These are phyloP conservation scores for Daldinia concentrica DNA, from an alignment of 495 filamentous ascomycete species.

Conservation along the genomic window DNA sequence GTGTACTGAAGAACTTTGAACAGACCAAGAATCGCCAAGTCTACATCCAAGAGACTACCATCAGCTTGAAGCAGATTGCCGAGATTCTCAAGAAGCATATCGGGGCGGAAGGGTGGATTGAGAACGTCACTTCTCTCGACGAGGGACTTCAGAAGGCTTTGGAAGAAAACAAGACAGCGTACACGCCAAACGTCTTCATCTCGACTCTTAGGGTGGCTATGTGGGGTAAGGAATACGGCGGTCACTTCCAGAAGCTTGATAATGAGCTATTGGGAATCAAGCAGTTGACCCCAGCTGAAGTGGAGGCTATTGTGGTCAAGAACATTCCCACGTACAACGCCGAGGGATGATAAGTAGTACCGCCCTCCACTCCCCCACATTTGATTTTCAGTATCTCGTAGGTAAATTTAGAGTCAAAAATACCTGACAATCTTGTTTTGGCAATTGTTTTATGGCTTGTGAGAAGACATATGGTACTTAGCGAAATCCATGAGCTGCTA, in stretches of 20 bases:
- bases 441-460: no score
- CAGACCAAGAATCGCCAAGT: conserved; percentile 61
- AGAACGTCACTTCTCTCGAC: conserved; percentile 48
- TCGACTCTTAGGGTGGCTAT: conserved; percentile 43
- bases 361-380: no score
- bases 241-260: conserved; percentile 36
- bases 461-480: no score
- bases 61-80: conserved; percentile 57
- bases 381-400: no score
- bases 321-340: conserved; percentile 4
- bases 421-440: no score
- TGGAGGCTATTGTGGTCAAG: conserved; percentile 22
- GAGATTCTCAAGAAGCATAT: conserved; percentile 51
- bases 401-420: no score
- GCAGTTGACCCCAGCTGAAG: conserved; percentile 35
- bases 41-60: conserved; percentile 50
- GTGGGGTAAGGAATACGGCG: conserved; percentile 52
- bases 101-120: conserved; percentile 50
- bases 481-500: neutral
- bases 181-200: conserved; percentile 19
- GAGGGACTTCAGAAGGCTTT: conserved; percentile 38
- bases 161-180: conserved; percentile 45
- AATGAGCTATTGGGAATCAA: conserved; percentile 41
- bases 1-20: conserved; percentile 54
- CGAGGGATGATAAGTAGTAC: no score